phyloP scores from a whole-genome alignment of 1,139 yeast genomes.

The Lodderomyces jiufengensis region DNA sequence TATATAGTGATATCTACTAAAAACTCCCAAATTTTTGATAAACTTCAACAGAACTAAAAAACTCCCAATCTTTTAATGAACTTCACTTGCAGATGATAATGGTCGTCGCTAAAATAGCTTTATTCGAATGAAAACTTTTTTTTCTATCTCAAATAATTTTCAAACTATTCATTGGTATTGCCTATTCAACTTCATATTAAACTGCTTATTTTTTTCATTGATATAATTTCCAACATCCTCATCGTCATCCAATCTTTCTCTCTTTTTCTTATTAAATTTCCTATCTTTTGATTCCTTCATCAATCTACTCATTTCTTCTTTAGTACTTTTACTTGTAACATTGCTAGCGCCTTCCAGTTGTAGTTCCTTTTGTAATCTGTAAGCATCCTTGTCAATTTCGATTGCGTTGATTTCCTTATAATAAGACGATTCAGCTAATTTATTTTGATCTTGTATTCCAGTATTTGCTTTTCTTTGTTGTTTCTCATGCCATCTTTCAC shows the following conservation, averaged over 20 bases:
- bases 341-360: constrained; percentile 3
- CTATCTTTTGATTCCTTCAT: constrained; percentile 35
- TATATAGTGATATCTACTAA: no score
- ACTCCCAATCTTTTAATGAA: no score
- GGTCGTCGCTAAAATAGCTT: no score
- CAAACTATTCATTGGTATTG: constrained; percentile 28
- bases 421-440: constrained; percentile 56
- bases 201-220: constrained; percentile 76
- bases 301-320: constrained; percentile 28
- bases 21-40: no score
- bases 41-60: no score
- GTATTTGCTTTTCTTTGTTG: constrained; percentile 17
- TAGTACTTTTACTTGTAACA: constrained; percentile 5
- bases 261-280: constrained; percentile 27
- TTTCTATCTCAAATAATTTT: no score
- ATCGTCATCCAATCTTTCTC: constrained; percentile 25
- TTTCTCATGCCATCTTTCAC: constrained; percentile 60
- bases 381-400: constrained; percentile 40
- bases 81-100: no score
- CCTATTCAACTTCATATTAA: constrained; percentile 67
- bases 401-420: constrained; percentile 40
- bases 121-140: no score
- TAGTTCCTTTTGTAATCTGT: constrained; percentile 21
- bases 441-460: constrained; percentile 40
- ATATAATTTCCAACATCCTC: constrained; percentile 44